Conservation (phyloP, 2,329 filamentous ascomycete genomes). For the Blastomyces gilchristii region DNA sequence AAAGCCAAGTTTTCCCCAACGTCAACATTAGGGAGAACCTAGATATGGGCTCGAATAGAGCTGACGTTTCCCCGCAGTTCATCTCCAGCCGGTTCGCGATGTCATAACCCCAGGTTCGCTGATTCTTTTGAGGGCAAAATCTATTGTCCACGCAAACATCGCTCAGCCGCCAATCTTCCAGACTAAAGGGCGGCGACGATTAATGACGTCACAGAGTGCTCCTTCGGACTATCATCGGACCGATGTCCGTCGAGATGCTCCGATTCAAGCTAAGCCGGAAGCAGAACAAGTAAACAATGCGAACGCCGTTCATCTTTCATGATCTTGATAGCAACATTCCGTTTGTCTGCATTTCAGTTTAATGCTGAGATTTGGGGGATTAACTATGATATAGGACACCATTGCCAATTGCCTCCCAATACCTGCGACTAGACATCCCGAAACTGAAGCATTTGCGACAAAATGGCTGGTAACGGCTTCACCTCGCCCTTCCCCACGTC, state of each 20-base stretch:
- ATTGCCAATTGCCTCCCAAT: not conserved
- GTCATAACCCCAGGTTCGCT: not conserved
- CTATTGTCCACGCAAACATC: not conserved
- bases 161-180: too few species aligned
- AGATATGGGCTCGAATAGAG: too few species aligned
- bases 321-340: not conserved
- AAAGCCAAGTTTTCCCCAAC: not conserved
- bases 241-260: not conserved
- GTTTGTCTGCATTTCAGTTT: too few species aligned
- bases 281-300: constrained; percentile 1
- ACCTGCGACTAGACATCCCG: too few species aligned
- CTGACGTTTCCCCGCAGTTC: not conserved
- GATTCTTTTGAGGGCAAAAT: not conserved
- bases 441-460: constrained; percentile 11
- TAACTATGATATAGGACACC: not conserved
- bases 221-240: not conserved
- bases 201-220: not conserved
- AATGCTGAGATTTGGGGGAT: not conserved
- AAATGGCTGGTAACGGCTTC: constrained; percentile 31
- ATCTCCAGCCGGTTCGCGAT: not conserved
- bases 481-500: constrained; percentile 31
- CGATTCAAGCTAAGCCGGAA: not conserved
- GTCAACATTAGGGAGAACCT: too few species aligned
- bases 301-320: not conserved
- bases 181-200: not conserved